phyloP scores from a whole-genome alignment of 2,329 filamentous ascomycete genomes.

The Clonostachys solani region DNA sequence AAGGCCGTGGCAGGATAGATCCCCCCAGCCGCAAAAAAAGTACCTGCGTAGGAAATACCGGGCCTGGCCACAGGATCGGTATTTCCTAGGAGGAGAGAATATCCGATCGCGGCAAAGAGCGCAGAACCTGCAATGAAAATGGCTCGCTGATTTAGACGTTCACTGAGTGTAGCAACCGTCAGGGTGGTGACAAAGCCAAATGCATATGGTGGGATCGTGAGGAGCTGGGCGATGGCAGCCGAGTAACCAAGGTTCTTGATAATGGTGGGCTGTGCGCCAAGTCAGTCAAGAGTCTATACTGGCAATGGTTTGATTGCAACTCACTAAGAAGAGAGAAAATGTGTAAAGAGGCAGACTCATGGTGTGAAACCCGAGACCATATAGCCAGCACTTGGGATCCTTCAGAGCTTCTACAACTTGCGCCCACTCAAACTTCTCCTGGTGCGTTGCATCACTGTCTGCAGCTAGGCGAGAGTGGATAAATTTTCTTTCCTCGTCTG shows the following conservation, averaged over 20 bases:
- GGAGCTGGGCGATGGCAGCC: slow-evolving; percentile 55
- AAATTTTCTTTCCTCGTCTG: slow-evolving; percentile 54
- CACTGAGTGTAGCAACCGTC: slow-evolving; percentile 48
- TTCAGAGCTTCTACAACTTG: slow-evolving; percentile 59
- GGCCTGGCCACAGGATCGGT: slow-evolving; percentile 51
- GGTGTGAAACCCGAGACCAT: slow-evolving; percentile 68
- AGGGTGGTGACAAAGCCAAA: slow-evolving; percentile 58
- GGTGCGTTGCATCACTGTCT: slow-evolving; percentile 65
- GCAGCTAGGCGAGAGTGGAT: slow-evolving; percentile 67
- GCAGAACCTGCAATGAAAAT: slow-evolving; percentile 56
- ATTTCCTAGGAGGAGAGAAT: slow-evolving; percentile 54
- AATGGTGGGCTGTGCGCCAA: slow-evolving; percentile 61
- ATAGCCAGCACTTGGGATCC: slow-evolving; percentile 70
- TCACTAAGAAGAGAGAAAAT: slow-evolving; percentile 59
- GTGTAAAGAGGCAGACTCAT: slow-evolving; percentile 58
- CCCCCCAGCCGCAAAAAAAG: slow-evolving; percentile 71
- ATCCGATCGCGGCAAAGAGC: slow-evolving; percentile 62
- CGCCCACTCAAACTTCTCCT: slow-evolving; percentile 65
- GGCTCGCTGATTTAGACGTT: slow-evolving; percentile 44
- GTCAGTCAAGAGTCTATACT: slow-evolving; percentile 58
- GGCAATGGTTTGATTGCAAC: slow-evolving; percentile 52
- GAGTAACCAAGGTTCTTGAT: slow-evolving; percentile 55
- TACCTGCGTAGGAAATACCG: slow-evolving; percentile 65
- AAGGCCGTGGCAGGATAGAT: slow-evolving; percentile 80
- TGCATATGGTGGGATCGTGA: slow-evolving; percentile 58